These are phyloP conservation scores for Colletotrichum melonis DNA, from an alignment of 2,329 filamentous ascomycete species.

Conservation along the genomic window DNA sequence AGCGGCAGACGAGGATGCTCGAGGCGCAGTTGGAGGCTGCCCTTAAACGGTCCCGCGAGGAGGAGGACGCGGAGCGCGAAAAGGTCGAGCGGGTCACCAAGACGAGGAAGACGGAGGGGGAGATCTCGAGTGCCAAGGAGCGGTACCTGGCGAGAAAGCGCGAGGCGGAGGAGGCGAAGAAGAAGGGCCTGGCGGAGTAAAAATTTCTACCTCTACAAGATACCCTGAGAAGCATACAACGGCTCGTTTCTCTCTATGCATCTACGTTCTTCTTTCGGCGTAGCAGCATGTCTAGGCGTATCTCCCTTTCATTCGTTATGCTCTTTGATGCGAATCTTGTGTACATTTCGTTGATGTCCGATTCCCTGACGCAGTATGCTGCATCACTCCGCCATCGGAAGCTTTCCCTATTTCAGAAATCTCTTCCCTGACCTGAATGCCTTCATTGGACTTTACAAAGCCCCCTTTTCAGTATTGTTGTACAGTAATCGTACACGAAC, in stretches of 20 bases:
- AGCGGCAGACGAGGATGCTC: slow-evolving; percentile 82
- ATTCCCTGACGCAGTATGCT: neutral
- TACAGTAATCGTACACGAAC: slow-evolving; percentile 32
- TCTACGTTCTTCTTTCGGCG: neutral
- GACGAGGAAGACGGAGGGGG: slow-evolving; percentile 80
- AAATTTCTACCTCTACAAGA: slow-evolving; percentile 33
- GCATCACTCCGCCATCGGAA: neutral
- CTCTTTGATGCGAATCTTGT: neutral
- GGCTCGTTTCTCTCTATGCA: slow-evolving; percentile 3
- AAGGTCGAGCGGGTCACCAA: slow-evolving; percentile 75
- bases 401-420: neutral
- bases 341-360: slow-evolving; percentile 11
- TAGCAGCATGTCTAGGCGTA: neutral
- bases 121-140: slow-evolving; percentile 83
- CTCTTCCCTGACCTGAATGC: neutral
- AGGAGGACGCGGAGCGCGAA: slow-evolving; percentile 71
- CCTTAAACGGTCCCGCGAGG: slow-evolving; percentile 76
- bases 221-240: slow-evolving; percentile 40
- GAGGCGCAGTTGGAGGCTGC: slow-evolving; percentile 81
- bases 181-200: slow-evolving; percentile 51
- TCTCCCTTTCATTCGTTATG: neutral
- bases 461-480: slow-evolving; percentile 9
- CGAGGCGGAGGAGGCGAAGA: slow-evolving; percentile 77
- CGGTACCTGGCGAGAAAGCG: slow-evolving; percentile 82
- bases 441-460: neutral